Evolutionary conservation across 768 basidiomycete genomes (phyloP), one percentile per base, ranked within the genome.

Genomic region (Mycena maculata): DNA sequence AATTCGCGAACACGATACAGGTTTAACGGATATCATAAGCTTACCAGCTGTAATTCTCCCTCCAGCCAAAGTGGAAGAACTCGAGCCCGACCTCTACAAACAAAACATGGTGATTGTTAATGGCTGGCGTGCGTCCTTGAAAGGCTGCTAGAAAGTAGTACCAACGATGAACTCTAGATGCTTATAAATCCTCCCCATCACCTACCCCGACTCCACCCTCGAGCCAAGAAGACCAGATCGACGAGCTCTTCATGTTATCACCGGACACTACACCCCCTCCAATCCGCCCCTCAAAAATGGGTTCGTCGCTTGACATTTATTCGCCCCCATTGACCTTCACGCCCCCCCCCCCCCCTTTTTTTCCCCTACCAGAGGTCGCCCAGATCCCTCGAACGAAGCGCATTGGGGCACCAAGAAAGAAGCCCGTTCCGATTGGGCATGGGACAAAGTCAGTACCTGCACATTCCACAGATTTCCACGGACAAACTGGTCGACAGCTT

Each of bases 31-130:
- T 9, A 53, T 76, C 41, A 64, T 73, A 18, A 75, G 80, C 52
- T 63, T 83, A 41, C 68, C 74, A 38, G 62, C 69, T 52, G 67
- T 79, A 48, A 48, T 79, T 28, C 73, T 75, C 12, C 73, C 74
- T 38, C 67, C 64, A 13, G 69, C 75, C 48, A 63, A 78, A 48
- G 71, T 75, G 49, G 77, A 81, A 44, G 79, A 84, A 52, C 77
- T 82, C 38, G 84, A 85, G 25, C 76, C 76, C 4, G 84, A 87
- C 52, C 65, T 87, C 8, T 77, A 82, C n/a, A 73, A 72, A 36
- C 81, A 83, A 54, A 86, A 87, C 73, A 84, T 92, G 81, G 77
- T 83, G 11, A 71, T 91, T 36, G 84, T 91, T 1, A 83, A 87
- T 75, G 91, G 90, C 30, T 90, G 90, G 89, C 75, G 92, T 92